phyloP scores from a whole-genome alignment of 2,329 filamentous ascomycete genomes.

The Beauveria varroae region DNA sequence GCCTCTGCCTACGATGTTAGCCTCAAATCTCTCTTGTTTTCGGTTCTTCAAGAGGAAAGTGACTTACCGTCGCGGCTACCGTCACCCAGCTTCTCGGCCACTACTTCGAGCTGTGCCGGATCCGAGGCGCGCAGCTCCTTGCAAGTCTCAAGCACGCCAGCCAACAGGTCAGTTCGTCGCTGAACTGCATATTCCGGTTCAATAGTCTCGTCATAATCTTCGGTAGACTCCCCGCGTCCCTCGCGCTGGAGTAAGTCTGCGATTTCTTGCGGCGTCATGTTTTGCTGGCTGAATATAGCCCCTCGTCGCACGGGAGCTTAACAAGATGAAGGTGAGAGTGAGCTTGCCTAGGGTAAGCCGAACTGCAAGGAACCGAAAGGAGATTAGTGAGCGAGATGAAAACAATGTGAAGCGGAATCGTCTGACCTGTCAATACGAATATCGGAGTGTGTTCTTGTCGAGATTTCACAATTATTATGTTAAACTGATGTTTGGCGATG shows the following conservation, averaged over 20 bases:
- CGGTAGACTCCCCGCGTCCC: slow-evolving; percentile 21
- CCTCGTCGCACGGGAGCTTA: not conserved
- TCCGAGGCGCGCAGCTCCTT: slow-evolving; percentile 33
- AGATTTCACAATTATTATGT: not conserved
- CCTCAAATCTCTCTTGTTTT: not conserved
- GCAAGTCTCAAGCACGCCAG: slow-evolving; percentile 30
- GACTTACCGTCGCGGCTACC: slow-evolving; percentile 47
- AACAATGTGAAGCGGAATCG: not conserved
- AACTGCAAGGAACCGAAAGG: not conserved
- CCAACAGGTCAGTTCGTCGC: slow-evolving; percentile 25
- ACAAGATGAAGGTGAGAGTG: not conserved
- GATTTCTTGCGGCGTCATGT: slow-evolving; percentile 31
- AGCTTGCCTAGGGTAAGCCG: not conserved
- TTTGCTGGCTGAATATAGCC: not conserved
- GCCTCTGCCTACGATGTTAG: slow-evolving; percentile 30
- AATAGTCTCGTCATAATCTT: slow-evolving; percentile 20
- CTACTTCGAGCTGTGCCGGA: slow-evolving; percentile 33
- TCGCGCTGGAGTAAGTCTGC: slow-evolving; percentile 27
- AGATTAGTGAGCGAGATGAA: no score
- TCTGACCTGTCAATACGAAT: not conserved
- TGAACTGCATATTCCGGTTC: slow-evolving; percentile 18
- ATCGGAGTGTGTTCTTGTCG: no score
- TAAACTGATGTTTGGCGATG: not conserved
- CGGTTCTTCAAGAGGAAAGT: not conserved
- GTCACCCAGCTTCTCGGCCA: slow-evolving; percentile 47